Evolutionary conservation across 192 early-diverging fungal species (phyloP), one percentile per base, ranked within the genome.

Genomic region (Backusella psychrophila): DNA sequence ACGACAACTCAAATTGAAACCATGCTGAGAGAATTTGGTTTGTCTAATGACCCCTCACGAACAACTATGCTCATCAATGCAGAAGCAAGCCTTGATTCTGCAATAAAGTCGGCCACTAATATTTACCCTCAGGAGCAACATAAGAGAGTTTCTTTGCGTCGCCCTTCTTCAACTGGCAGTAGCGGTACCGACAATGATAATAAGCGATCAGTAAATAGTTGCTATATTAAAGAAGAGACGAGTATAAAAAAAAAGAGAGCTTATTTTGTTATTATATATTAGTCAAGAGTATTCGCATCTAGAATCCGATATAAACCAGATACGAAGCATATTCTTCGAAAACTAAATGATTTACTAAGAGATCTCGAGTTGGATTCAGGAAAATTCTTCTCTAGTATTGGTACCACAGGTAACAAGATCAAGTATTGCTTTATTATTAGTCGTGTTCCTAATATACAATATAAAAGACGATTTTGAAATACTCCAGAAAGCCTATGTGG

Each of bases 11-110:
- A 81, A 41, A 77, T 81, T 21, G 80, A 81, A 71, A 68, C 63
- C n/a, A 72, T 81, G 75, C 15, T 81, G 14, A 77, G 69, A 46
- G 80, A 81, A 38, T 63, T 63, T 29, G 56, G 56, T 23, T 63
- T 63, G 56, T 63, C 56, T 29, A 56, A 74, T 67, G 75, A 46
- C 33, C 66, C 42, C 46, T 41, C 71, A 31, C 52, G 66, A 23
- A 35, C 69, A 59, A 70, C 33, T 29, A 72, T 76, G 38, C 56
- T 81, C 33, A 35, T 81, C n/a, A 69, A 73, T 75, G 80, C 80
- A 21, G 71, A 81, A 77, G 80, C 80, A 31, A 71, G 52, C 46
- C 44, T 81, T 29, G 75, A 77, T 74, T 77, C 76, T 38, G 80
- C 80, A 9, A 74, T 81, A 26, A 81, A 77, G 69, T 81, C 75